A percentile compares a stretch with the other conserved stretches of the same genome.
Conservation (phyloP, 2,329 filamentous ascomycete genomes). For the Fusarium keratoplasticum region DNA sequence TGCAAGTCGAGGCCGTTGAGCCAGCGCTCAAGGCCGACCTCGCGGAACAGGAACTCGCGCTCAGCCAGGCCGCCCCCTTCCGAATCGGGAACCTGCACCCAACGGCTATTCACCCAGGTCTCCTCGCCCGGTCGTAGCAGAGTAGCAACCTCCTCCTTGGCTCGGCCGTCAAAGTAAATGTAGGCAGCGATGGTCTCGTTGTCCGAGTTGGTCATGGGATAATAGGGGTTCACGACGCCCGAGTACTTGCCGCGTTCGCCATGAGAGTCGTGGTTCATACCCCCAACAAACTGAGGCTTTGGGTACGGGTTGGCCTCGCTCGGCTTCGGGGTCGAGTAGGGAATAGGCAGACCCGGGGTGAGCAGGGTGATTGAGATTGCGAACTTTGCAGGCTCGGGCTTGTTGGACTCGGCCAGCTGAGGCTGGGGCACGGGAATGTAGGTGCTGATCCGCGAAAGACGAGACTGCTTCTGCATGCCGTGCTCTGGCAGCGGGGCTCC, state of each 20-base stretch:
- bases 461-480: slow-evolving; percentile 93
- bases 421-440: slow-evolving; percentile 97
- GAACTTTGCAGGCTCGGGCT: slow-evolving; percentile 94
- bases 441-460: slow-evolving; percentile 91
- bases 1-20: slow-evolving; percentile 96
- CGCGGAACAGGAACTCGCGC: slow-evolving; percentile 95
- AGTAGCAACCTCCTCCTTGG: slow-evolving; percentile 97
- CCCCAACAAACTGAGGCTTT: slow-evolving; percentile 83
- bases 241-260: slow-evolving; percentile 60
- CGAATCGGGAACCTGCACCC: slow-evolving; percentile 92
- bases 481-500: slow-evolving; percentile 88
- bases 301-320: slow-evolving; percentile 82
- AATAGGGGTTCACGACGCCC: slow-evolving; percentile 82
- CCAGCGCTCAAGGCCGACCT: slow-evolving; percentile 96
- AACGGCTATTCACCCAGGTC: slow-evolving; percentile 98
- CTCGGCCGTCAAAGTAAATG: slow-evolving; percentile 96
- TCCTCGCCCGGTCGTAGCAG: slow-evolving; percentile 92
- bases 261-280: slow-evolving; percentile 66
- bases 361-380: slow-evolving; percentile 97
- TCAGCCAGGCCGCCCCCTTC: slow-evolving; percentile 96
- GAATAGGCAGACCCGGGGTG: slow-evolving; percentile 87
- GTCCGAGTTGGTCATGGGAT: slow-evolving; percentile 89
- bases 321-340: slow-evolving; percentile 90
- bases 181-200: slow-evolving; percentile 99
- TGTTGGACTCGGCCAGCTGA: slow-evolving; percentile 74